These are phyloP conservation scores for Leishmania turanica DNA, from an alignment of 208 protist species.

Conservation along the genomic window DNA sequence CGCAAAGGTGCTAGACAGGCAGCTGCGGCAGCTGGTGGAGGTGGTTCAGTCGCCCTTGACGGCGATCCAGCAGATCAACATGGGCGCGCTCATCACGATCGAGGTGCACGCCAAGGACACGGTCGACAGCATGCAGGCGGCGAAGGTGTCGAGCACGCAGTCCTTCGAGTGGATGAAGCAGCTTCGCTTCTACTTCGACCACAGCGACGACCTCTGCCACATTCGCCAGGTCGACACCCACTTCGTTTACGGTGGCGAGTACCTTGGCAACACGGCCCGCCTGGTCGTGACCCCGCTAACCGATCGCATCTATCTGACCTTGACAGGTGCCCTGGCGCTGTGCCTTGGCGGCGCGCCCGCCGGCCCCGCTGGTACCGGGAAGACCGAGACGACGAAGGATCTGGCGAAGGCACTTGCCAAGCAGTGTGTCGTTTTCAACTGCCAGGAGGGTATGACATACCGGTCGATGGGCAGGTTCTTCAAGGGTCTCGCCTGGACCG, in stretches of 20 bases:
- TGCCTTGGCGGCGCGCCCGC: conserved; percentile 95
- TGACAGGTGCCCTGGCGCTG: conserved; percentile 94
- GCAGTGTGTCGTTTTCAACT: conserved; percentile 99
- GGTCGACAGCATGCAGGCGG: conserved; percentile 74
- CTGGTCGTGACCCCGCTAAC: conserved; percentile 98
- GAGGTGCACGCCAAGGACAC: conserved; percentile 98
- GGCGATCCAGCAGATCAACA: conserved; percentile 88
- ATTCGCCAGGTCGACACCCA: conserved; percentile 95
- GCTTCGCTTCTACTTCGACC: conserved; percentile 97
- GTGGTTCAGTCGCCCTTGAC: conserved; percentile 92
- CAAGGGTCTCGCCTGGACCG: conserved; percentile 96
- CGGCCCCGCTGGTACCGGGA: conserved; percentile 97
- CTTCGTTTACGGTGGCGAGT: conserved; percentile 97
- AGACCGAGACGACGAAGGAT: conserved; percentile 99
- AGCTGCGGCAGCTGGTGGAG: conserved; percentile 91
- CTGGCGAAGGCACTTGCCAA: conserved; percentile 97
- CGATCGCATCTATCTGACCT: conserved; percentile 97
- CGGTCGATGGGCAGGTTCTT: conserved; percentile 98
- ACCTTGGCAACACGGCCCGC: conserved; percentile 97
- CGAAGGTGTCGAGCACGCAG: conserved; percentile 53
- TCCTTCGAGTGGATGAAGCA: conserved; percentile 98
- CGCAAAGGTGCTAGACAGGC: conserved; percentile 66
- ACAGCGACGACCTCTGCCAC: conserved; percentile 74
- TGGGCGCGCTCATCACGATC: conserved; percentile 97
- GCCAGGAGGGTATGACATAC: conserved; percentile 96